phyloP scores from a whole-genome alignment of 495 filamentous ascomycete genomes.

The Aspergillus biplanus region DNA sequence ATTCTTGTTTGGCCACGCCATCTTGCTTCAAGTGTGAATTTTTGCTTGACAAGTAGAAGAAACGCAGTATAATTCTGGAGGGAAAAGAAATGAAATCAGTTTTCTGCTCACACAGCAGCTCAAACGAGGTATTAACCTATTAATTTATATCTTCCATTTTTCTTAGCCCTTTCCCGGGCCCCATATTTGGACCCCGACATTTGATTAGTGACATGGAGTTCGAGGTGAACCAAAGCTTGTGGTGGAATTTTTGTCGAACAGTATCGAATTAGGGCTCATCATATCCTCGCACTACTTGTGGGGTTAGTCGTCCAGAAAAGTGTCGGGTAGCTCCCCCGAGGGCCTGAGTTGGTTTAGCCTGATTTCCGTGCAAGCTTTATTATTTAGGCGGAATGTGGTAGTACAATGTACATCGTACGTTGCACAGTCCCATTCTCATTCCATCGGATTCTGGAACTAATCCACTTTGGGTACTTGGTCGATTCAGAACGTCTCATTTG shows the following conservation, averaged over 20 bases:
- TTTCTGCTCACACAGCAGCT: not conserved
- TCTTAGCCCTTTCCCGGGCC: not conserved
- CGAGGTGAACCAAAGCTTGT: not conserved
- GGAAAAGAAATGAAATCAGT: not conserved
- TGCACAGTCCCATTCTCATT: not conserved
- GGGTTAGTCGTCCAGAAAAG: not conserved
- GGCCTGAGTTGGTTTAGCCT: slow-evolving; percentile 4
- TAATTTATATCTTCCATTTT: not conserved
- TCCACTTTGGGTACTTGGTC: not conserved
- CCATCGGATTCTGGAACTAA: not conserved
- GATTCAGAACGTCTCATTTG: not conserved
- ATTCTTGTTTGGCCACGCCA: slow-evolving; percentile 36
- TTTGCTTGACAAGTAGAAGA: not conserved
- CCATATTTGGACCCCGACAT: not conserved
- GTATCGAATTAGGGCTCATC: not conserved
- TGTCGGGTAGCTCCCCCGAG: not conserved
- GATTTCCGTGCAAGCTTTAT: not conserved
- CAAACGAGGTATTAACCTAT: not conserved
- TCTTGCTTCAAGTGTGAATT: slow-evolving; percentile 7
- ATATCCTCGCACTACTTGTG: not conserved
- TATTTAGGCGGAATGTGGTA: not conserved
- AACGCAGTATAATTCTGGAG: not conserved
- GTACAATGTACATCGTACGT: too few relatives aligned
- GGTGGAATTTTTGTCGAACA: not conserved
- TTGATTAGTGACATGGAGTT: not conserved